Base-by-base conservation (phyloP, 352 stramenopile species). In the Phytophthora aleatoria region DNA sequence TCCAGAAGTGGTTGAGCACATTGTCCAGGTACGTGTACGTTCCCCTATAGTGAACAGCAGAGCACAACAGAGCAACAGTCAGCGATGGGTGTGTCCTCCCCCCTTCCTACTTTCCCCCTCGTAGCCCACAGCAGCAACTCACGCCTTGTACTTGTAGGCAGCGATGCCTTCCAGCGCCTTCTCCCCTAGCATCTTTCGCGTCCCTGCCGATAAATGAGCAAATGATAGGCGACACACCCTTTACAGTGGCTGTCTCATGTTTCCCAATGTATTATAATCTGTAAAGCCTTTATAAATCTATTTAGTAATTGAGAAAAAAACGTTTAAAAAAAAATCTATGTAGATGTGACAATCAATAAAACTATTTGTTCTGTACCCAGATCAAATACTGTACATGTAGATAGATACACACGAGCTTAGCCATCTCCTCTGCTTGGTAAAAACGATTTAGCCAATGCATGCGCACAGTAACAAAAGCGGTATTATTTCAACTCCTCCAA, bases 11-110 rank as follows among this genome's bases (percentile, higher is more conserved):
- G 57, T 94, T 97, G 10, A 96, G 75, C 44, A 92, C 64, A 71
- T 90, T 93, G 78, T 97, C 90, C 28, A 97, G 69, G 53, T 88
- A 79, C 50, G 90, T 97, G 76, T 96, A 96, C 57, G 80, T 76
- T 33, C 90, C 90, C 6, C 87, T 95, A 53, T 24, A 61, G 13
- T 24, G 24, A 48, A 15, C 31, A 67, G 26, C 41, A 49, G 48
- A 55, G 24, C 44, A 62, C 7, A 44, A 16, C 13, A 64, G 27
- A 30, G 47, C 48, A 56, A 45, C 9, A 41, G n/a, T 61, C 38
- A 47, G 51, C 16, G 49, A 28, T 10, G n/a, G 3, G n/a, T 38
- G 5, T n/a, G 24, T 28, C 11, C 48, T 11, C 44, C 16, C 47
- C 11, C 12, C 13, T 24, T 24, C n/a, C 6, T 24, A 12, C 6